Base-by-base conservation (phyloP, 495 filamentous ascomycete genomes). In the Aspergillus taichungensis region DNA sequence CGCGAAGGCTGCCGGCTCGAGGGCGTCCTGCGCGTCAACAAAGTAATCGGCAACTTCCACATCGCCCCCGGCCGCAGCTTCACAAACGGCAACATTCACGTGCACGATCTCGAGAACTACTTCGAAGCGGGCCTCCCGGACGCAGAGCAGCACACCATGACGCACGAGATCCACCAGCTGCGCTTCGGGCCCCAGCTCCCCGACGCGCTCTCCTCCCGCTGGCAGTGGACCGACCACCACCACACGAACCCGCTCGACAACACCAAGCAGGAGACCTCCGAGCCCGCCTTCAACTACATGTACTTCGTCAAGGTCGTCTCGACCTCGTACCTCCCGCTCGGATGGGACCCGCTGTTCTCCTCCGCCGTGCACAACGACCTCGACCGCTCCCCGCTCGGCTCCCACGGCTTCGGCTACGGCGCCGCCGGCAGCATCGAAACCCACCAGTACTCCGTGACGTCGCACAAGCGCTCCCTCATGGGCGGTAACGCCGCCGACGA, bases 241-340 rank as follows among this genome's bases (percentile, higher is more conserved):
- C 87, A 95, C 64, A 61, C 83, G 28, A 96, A 97, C 63, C 92
- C 92, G 2, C 76, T 99, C n/a, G 94, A 99, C 53, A 73, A 72
- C 39, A 87, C 85, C 7, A 65, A 74, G 52, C 90, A 96, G 71
- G 60, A 68, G 36, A 91, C 90, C 8, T 66, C 80, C 14, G 88
- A 95, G 52, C 78, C 84, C 40, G 83, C 82, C 33, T 96, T 75
- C 73, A 99, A 95, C 65, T 99, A 82, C 60, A 95, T 96, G 90
- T 99, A 99, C 72, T 99, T 97, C 61, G 75, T 99, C 63, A 99
- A 99, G 68, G 90, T 99, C 37, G 92, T 99, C 31, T 85, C 84
- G 7, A 99, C 92, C 11, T 87, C 87, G 2, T 99, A 95, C 55
- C 76, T 97, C 6, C 91, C 92, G 1, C 74, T 98, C 5, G 87